phyloP scores from a whole-genome alignment of 2,329 filamentous ascomycete species.

The Diaporthe sp. region DNA sequence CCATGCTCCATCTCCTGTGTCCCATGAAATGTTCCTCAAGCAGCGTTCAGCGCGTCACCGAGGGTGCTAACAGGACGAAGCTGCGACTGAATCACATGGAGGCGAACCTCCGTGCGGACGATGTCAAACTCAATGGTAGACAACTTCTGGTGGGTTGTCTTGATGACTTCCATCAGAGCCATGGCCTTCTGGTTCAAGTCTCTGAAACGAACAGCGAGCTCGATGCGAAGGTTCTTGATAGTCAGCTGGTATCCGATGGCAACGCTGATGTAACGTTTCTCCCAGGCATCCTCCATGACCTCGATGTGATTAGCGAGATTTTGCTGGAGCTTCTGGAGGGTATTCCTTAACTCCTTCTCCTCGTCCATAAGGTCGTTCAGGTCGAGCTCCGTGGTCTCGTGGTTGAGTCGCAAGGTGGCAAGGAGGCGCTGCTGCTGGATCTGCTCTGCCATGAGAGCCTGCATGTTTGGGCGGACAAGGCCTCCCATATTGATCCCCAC shows the following conservation, averaged over 20 bases:
- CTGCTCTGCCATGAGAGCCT: background rate
- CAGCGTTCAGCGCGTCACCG: background rate
- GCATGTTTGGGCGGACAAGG: background rate
- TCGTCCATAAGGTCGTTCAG: background rate
- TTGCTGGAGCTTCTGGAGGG: background rate
- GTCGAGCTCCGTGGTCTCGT: background rate
- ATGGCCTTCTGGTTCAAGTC: background rate
- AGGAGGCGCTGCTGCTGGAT: background rate
- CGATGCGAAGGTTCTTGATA: background rate
- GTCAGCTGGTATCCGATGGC: background rate
- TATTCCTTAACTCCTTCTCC: background rate
- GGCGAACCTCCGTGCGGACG: background rate
- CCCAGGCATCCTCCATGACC: background rate
- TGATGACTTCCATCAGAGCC: background rate
- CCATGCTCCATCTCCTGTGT: no score
- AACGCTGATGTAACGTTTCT: background rate
- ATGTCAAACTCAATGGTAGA: background rate
- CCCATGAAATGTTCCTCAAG: background rate
- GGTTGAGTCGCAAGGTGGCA: background rate
- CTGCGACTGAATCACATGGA: background rate
- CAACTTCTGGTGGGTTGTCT: background rate
- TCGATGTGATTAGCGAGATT: background rate
- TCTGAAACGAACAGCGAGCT: background rate
- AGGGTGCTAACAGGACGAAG: background rate
- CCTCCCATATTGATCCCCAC: constrained; percentile 7